phyloP scores from a whole-genome alignment of 78 protist genomes.

The Dictyostelium capitatum region DNA sequence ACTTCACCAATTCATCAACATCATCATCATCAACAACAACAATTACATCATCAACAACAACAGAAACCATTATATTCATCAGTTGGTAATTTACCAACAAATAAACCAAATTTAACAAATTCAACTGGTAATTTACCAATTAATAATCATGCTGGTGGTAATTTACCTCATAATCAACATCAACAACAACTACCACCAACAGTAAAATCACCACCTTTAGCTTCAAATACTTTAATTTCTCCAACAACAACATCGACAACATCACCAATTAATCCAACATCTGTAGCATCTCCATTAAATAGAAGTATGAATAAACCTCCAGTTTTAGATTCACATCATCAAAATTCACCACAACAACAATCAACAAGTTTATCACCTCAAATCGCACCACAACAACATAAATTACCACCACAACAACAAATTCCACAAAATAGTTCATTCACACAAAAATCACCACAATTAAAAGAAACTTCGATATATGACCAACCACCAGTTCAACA shows the following conservation, averaged over 20 bases:
- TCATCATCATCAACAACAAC: not conserved
- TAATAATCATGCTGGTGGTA: not conserved
- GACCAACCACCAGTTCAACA: not conserved
- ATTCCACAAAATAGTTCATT: not conserved
- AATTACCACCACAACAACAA: not conserved
- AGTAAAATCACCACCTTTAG: conserved; percentile 14
- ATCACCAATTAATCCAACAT: not conserved
- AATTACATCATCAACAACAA: conserved; percentile 16
- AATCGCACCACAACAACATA: not conserved
- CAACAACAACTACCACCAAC: not conserved
- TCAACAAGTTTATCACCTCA: not conserved
- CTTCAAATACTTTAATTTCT: not conserved
- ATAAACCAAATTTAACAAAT: not conserved
- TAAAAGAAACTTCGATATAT: not conserved
- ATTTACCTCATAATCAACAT: not conserved
- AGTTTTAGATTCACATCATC: not conserved
- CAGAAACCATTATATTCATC: conserved; percentile 3
- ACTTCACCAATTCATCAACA: conserved; percentile 4
- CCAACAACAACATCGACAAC: not conserved
- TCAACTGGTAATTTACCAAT: not conserved
- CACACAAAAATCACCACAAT: not conserved
- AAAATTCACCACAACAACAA: not conserved
- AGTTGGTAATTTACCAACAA: not conserved
- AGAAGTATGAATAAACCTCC: not conserved
- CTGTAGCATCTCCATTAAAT: not conserved